Evolutionary conservation across 805 yeast genomes (phyloP), one percentile per base, ranked within the genome.

Genomic region (Wickerhamomyces strasburgensis): DNA sequence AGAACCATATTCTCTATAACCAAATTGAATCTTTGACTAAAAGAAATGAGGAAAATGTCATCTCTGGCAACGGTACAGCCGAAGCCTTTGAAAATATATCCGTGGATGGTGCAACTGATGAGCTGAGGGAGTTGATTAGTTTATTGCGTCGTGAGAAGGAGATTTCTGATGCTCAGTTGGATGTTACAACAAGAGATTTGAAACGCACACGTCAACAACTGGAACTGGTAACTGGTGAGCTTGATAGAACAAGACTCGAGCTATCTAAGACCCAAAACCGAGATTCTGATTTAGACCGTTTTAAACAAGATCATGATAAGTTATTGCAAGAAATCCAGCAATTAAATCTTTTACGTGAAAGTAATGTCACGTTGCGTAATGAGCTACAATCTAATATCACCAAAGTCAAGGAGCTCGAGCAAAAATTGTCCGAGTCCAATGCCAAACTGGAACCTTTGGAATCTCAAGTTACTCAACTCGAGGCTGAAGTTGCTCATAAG

Each of bases 141-240:
- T 79, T 72, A 49, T 62, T 87, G 39, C 79, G 89, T 31, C 76
- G 81, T 43, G 94, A 85, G 47, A 83, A 80, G 50, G 95, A 87
- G 44, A 65, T 80, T 5, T 67, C 79, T 1, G 80, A 77, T 33
- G 70, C 78, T 7, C 83, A 79, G 48, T 62, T 77, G 21, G 75
- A 73, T 31, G 61, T 65, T 27, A 58, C 72, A 4, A 54, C 60
- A 9, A 74, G 77, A 40, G 93, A 84, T 47, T 69, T 70, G 38
- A 66, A 64, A 26, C 64, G 73, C 27, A 58, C 78, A 19, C 70
- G 74, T 43, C 75, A 73, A 40, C 68, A 70, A 27, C 61, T 82
- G 29, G 66, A 66, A 2, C 60, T 65, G 35, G 57, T 70, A 3
- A 65, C 61, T 19, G 51, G 68, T 30, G 83, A 82, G 43, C 58